Evolutionary conservation across 2,329 filamentous ascomycete genomes (phyloP), one percentile per base, ranked within the genome.

Genomic region (Penicillium decumbens): DNA sequence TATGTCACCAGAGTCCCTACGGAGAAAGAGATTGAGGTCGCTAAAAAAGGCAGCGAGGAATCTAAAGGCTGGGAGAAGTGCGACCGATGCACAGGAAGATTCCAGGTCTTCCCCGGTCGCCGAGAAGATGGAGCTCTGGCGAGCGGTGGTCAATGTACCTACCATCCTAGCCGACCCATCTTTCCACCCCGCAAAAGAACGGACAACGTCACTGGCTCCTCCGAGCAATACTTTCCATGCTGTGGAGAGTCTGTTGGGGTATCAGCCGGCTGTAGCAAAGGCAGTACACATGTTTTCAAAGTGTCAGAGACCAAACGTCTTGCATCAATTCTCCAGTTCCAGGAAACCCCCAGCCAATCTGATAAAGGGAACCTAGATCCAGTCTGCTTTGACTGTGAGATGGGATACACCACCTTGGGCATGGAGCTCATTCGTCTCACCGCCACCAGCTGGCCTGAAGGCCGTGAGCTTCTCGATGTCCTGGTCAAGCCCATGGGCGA

Each of bases 331-430:
- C 78, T 95, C 61, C 90, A 92, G 44, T 98, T 95, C 66, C 79
- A 82, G 49, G 72, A 81, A 53, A 97, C 93, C 0, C 91, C 91
- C 0, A 33, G 43, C 25, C 70, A 74, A 25, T 56, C 59, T 38
- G 54, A 57, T 10, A 63, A 68, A 53, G 60, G 55, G 33, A 54
- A 49, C 20, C 60, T 59, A 27, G 59, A 54, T 1, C 80, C 80
- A 30, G 83, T 97, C 9, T 87, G 84, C 56, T 92, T 98, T 62
- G 93, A 98, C 67, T 97, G 93, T 63, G 93, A 98, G 66, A 98
- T 98, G 93, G 89, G 88, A 4, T 97, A 95, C 65, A 98, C 95
- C 0, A 88, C 88, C 0, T 71, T 86, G 43, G 93, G 95, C 0
- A 75, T 97, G 56, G 93, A 98, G 68, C 79, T 98, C 15, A 85